Conservation (phyloP, 2,329 filamentous ascomycete genomes). For the Raffaelea albimanens region DNA sequence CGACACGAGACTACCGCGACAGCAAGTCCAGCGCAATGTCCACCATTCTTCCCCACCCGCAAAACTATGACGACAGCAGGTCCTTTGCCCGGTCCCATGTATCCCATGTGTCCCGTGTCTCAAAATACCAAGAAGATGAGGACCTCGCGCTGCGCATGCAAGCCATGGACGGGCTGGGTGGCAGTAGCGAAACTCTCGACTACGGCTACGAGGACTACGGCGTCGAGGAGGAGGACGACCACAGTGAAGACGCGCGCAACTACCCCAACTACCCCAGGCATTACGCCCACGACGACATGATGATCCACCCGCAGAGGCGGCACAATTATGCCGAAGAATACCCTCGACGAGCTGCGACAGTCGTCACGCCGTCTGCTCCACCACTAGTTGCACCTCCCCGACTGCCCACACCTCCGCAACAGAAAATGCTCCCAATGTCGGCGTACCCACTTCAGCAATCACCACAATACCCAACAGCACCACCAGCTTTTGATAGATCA, state of each 20-base stretch:
- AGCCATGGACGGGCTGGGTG: slow-evolving; percentile 23
- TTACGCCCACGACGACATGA: not conserved
- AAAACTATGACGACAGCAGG: not conserved
- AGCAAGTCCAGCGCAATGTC: slow-evolving; percentile 1
- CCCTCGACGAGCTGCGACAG: slow-evolving; percentile 27
- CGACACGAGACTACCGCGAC: slow-evolving; percentile 20
- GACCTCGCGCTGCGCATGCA: slow-evolving; percentile 27
- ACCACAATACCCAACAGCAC: slow-evolving; percentile 13
- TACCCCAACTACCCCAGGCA: too few species aligned
- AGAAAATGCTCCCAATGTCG: slow-evolving; percentile 1
- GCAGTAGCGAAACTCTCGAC: slow-evolving; percentile 24
- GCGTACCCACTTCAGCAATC: not conserved
- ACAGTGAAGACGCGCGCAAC: too few species aligned
- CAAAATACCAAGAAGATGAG: slow-evolving; percentile 36
- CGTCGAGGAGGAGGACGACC: slow-evolving; percentile 25
- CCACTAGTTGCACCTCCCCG: slow-evolving; percentile 14
- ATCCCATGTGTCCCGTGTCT: too few species aligned
- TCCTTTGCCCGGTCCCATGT: not conserved
- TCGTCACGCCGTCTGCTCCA: slow-evolving; percentile 24
- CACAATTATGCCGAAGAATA: slow-evolving; percentile 53
- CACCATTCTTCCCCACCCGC: slow-evolving; percentile 10
- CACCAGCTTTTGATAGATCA: slow-evolving; percentile 23
- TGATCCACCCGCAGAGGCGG: slow-evolving; percentile 15
- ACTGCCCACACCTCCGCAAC: slow-evolving; percentile 12
- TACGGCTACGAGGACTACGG: slow-evolving; percentile 9